Conservation (phyloP, 176 grass and related monocot species). For the Poa annua region DNA sequence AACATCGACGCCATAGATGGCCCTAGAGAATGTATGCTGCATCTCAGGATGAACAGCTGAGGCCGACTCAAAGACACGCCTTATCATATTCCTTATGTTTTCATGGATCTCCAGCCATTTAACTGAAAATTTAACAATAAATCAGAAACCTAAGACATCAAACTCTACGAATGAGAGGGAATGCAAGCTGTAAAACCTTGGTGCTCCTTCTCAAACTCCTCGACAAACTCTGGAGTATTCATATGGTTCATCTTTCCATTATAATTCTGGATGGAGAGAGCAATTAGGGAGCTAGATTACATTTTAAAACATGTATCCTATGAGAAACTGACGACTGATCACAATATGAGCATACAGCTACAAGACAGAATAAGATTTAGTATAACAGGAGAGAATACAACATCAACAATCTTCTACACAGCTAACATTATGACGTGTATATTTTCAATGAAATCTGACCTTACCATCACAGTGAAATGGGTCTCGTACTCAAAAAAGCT, state of each 20-base stretch:
- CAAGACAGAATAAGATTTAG: neutral
- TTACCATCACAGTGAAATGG: conserved; percentile 99
- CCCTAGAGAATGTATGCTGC: conserved; percentile 71
- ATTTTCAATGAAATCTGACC: conserved; percentile 20
- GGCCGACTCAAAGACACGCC: conserved; percentile 69
- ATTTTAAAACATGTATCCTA: conserved; percentile 2
- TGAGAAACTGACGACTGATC: neutral
- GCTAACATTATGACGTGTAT: conserved; percentile 8
- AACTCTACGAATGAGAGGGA: neutral
- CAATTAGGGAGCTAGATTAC: conserved; percentile 14
- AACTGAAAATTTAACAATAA: conserved; percentile 49
- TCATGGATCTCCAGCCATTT: conserved; percentile 85
- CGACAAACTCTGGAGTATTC: conserved; percentile 83
- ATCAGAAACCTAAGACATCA: conserved; percentile 11
- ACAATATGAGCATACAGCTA: conserved; percentile 27
- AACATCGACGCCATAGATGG: conserved; percentile 92
- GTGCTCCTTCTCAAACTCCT: conserved; percentile 93
- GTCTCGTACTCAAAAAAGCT: conserved; percentile 98
- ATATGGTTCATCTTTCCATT: conserved; percentile 84
- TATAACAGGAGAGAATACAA: conserved; percentile 12
- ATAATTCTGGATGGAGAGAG: conserved; percentile 73
- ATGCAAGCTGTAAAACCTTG: conserved; percentile 57
- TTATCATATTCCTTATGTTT: conserved; percentile 63
- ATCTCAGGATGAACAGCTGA: conserved; percentile 93
- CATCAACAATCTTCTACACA: conserved; percentile 19